phyloP scores from a whole-genome alignment of 1,139 yeast species.

The Candida frijolesensis region DNA sequence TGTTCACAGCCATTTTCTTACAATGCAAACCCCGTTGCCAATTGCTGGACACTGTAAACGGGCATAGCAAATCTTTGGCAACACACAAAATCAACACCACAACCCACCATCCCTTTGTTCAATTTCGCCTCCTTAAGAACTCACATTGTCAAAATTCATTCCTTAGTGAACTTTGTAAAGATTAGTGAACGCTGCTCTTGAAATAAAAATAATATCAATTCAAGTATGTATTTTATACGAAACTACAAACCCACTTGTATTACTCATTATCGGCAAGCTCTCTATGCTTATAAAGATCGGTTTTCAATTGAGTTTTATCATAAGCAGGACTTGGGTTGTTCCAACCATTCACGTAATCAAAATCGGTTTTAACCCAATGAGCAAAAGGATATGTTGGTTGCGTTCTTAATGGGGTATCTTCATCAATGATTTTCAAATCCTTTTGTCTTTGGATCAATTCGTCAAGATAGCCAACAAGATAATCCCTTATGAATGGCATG shows the following conservation, averaged over 20 bases:
- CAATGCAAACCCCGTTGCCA: too few relatives aligned
- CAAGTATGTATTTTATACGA: too few relatives aligned
- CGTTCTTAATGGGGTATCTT: slow-evolving; percentile 62
- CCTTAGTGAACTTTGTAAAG: too few relatives aligned
- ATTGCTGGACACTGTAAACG: too few relatives aligned
- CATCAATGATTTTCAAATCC: slow-evolving; percentile 54
- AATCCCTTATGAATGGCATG: slow-evolving; percentile 59
- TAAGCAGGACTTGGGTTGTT: slow-evolving; percentile 38
- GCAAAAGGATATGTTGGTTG: slow-evolving; percentile 66
- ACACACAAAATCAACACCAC: too few relatives aligned
- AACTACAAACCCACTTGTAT: slow-evolving; percentile 25
- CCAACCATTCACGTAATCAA: slow-evolving; percentile 51
- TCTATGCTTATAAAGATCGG: slow-evolving; percentile 26
- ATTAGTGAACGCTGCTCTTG: too few relatives aligned
- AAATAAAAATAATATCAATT: too few relatives aligned
- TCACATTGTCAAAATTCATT: too few relatives aligned
- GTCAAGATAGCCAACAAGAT: slow-evolving; percentile 60
- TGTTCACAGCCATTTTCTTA: too few relatives aligned
- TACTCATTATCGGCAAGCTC: slow-evolving; percentile 21
- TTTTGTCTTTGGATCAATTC: slow-evolving; percentile 57
- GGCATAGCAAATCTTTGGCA: too few relatives aligned
- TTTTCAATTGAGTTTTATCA: slow-evolving; percentile 22
- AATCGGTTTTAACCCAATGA: slow-evolving; percentile 45
- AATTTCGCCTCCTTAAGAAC: too few relatives aligned
- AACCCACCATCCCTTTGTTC: too few relatives aligned